These are phyloP conservation scores for Mycena citricolor DNA, from an alignment of 1,284 basidiomycete genomes.

Conservation along the genomic window DNA sequence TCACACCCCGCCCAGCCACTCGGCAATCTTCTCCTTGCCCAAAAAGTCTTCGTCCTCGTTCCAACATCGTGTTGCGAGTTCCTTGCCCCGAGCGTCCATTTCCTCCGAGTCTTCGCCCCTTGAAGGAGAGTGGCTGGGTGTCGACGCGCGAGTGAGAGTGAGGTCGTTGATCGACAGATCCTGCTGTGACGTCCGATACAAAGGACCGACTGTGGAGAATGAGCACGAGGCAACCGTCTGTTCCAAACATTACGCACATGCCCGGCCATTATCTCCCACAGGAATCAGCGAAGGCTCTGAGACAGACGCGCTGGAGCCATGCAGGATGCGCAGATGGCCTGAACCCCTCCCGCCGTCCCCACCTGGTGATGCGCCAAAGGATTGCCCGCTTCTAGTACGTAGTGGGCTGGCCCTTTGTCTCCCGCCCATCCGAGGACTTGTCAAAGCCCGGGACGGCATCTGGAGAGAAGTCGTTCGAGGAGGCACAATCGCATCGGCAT, in stretches of 20 bases:
- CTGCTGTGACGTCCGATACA: conserved; percentile 45
- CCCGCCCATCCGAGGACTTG: conserved; percentile 22
- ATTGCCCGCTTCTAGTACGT: conserved; percentile 39
- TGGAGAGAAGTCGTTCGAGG: conserved; percentile 60
- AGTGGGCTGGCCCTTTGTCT: conserved; percentile 43
- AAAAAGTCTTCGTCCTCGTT: conserved; percentile 86
- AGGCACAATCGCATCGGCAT: conserved; percentile 46
- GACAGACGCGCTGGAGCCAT: conserved; percentile 68
- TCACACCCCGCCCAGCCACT: conserved; percentile 90
- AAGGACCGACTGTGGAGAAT: conserved; percentile 23
- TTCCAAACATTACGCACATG: conserved; percentile 20
- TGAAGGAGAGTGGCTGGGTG: conserved; percentile 44
- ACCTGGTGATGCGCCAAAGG: conserved; percentile 33
- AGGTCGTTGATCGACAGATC: conserved; percentile 53
- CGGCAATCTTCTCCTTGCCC: conserved; percentile 88
- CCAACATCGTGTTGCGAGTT: conserved; percentile 79
- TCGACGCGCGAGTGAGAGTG: conserved; percentile 41
- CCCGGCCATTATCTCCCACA: conserved; percentile 44
- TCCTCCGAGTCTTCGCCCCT: conserved; percentile 52
- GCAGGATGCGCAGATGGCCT: conserved; percentile 55
- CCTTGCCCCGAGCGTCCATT: conserved; percentile 66
- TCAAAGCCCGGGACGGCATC: conserved; percentile 36
- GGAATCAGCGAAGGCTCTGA: conserved; percentile 76
- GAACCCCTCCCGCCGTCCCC: conserved; percentile 41
- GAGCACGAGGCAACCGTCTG: conserved; percentile 14